Conservation (phyloP, 1,139 yeast genomes). For the Geotrichum histeridarum region DNA sequence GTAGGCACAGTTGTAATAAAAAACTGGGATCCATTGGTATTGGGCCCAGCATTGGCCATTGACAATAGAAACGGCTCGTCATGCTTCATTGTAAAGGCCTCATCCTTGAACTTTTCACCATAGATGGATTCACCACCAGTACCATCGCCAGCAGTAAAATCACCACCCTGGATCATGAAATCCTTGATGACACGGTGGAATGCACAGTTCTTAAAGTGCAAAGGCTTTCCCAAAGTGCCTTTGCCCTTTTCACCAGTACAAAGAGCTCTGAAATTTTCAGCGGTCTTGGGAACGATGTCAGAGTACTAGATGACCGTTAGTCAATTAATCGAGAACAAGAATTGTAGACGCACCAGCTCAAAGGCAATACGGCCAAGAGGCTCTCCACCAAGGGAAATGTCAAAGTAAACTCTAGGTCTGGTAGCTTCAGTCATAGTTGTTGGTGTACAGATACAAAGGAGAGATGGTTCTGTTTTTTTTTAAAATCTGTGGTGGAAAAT, state of each 20-base stretch:
- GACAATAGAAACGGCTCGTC: slow-evolving; percentile 82
- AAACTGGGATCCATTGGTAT: slow-evolving; percentile 93
- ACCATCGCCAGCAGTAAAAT: slow-evolving; percentile 83
- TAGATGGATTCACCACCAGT: slow-evolving; percentile 94
- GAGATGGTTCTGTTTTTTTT: not conserved
- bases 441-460: not conserved
- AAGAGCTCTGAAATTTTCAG: slow-evolving; percentile 85
- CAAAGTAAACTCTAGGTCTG: slow-evolving; percentile 59
- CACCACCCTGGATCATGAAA: slow-evolving; percentile 60
- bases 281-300: slow-evolving; percentile 86
- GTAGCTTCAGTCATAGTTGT: slow-evolving; percentile 10
- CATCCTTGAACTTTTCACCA: slow-evolving; percentile 94
- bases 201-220: slow-evolving; percentile 68
- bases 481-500: not conserved
- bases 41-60: slow-evolving; percentile 96
- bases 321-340: too few species aligned
- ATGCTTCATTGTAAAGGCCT: slow-evolving; percentile 70
- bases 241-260: slow-evolving; percentile 86
- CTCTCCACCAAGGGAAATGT: slow-evolving; percentile 75
- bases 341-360: slow-evolving; percentile 44
- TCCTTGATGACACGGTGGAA: slow-evolving; percentile 87
- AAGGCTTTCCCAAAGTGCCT: slow-evolving; percentile 58
- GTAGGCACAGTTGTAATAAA: slow-evolving; percentile 80
- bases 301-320: slow-evolving; percentile 39
- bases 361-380: slow-evolving; percentile 63